These are phyloP conservation scores for Hypocrella siamensis DNA, from an alignment of 2,329 filamentous ascomycete species.

Conservation along the genomic window DNA sequence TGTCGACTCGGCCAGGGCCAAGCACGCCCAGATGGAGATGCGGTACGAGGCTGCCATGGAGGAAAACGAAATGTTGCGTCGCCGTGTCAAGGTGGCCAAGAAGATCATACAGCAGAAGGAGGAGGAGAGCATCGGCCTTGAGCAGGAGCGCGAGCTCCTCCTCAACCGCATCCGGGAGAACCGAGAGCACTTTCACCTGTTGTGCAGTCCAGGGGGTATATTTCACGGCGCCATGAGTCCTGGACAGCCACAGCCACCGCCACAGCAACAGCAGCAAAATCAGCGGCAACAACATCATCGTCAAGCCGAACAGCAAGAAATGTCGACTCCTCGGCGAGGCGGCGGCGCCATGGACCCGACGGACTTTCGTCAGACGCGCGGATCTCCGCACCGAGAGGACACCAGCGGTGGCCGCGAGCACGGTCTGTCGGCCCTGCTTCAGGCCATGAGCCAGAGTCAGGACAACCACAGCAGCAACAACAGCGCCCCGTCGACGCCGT, in stretches of 20 bases:
- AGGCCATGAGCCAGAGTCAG: conserved; percentile 55
- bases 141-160: conserved; percentile 62
- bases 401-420: conserved; percentile 25
- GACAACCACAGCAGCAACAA: conserved; percentile 43
- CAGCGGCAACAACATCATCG: no score
- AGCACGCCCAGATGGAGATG: conserved; percentile 46
- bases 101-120: conserved; percentile 65
- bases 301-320: no score
- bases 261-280: conserved; percentile 29
- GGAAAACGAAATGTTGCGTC: conserved; percentile 47
- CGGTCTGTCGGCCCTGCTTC: conserved; percentile 64
- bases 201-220: conserved; percentile 59
- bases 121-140: conserved; percentile 52
- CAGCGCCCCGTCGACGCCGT: conserved; percentile 59
- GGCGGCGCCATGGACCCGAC: conserved; percentile 16
- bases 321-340: no score
- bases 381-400: conserved; percentile 12
- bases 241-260: conserved; percentile 26
- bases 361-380: conserved; percentile 33
- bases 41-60: conserved; percentile 51
- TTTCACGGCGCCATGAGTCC: conserved; percentile 49
- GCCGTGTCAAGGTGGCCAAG: conserved; percentile 57
- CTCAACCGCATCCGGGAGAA: conserved; percentile 80
- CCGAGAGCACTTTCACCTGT: conserved; percentile 66
- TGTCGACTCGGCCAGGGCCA: conserved; percentile 36